Conservation (phyloP, 768 basidiomycete genomes). For the Russula sp. region DNA sequence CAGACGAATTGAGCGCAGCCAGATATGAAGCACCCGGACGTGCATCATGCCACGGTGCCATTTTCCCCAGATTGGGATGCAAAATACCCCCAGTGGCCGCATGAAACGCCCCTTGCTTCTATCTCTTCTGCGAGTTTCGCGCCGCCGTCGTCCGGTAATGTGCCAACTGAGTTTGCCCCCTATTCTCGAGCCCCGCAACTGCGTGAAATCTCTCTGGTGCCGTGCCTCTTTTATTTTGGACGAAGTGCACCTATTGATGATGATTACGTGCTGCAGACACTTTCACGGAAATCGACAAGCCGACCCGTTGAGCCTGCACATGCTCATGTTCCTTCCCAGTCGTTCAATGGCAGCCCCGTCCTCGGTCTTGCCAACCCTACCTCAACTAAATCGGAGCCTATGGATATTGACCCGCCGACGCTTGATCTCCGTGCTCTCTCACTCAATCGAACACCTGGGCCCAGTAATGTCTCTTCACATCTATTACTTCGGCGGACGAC, state of each 20-base stretch:
- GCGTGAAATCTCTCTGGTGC: neutral
- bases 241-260: neutral
- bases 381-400: conserved; percentile 1
- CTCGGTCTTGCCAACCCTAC: neutral
- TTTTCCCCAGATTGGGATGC: neutral
- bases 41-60: neutral
- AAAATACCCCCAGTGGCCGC: neutral
- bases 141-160: neutral
- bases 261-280: neutral
- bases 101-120: neutral
- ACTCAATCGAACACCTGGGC: neutral
- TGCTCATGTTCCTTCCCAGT: neutral
- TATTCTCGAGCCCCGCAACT: neutral
- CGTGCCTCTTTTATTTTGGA: neutral
- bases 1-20: neutral
- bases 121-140: neutral
- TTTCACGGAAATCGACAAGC: neutral
- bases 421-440: conserved; percentile 18
- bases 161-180: neutral
- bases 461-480: neutral
- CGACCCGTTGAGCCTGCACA: neutral
- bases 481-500: neutral
- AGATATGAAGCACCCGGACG: neutral
- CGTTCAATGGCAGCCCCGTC: neutral
- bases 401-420: conserved; percentile 10